Base-by-base conservation (phyloP, 1,139 yeast species). In the Kurtzmaniella quercitrusa region DNA sequence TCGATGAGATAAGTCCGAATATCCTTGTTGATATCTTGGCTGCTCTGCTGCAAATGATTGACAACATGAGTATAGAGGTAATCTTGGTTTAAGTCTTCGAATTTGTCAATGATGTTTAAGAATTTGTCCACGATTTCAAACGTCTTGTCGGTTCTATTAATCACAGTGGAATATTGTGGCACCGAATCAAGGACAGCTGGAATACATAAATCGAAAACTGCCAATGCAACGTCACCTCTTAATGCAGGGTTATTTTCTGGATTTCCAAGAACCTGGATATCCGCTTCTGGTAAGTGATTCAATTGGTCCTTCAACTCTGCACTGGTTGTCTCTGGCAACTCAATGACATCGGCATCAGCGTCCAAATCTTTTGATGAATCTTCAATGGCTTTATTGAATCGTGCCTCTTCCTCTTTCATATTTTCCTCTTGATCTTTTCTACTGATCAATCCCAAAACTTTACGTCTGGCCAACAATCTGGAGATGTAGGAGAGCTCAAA, bases 191-290 rank as follows among this genome's bases (percentile, higher is more conserved):
- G 53, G 37, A 84, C 57, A 4, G 81, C 71, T 24, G 79, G 75
- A 45, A 85, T 66, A 39, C 86, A 83, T 38, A 86, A 75, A 60
- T 90, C 96, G 57, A 79, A 90, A 18, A 90, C 79, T 0, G 95
- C 80, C 52, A 90, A 71, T 2, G 94, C 94, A 44, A 91, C 81
- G 58, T 90, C 96, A 46, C 98, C 97, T 55, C 82, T 81, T 53
- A 91, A 71, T 0, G 95, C 97, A 8, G 97, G 96, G 57, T 90
- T 91, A 21, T 89, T 81, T 43, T 85, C 93, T 12, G 86, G 83
- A 51, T 83, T 82, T 33, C 97, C 97, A 51, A 91, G 70, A 77
- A 88, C 83, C 52, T 82, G 83, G 74, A 89, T 77, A 58, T 90
- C 95, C 15, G 91, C 89, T 52, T 89, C 96, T 0, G 97, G 97